Conservation (phyloP, 1,284 basidiomycete species). For the Rhodotorula sp. region DNA sequence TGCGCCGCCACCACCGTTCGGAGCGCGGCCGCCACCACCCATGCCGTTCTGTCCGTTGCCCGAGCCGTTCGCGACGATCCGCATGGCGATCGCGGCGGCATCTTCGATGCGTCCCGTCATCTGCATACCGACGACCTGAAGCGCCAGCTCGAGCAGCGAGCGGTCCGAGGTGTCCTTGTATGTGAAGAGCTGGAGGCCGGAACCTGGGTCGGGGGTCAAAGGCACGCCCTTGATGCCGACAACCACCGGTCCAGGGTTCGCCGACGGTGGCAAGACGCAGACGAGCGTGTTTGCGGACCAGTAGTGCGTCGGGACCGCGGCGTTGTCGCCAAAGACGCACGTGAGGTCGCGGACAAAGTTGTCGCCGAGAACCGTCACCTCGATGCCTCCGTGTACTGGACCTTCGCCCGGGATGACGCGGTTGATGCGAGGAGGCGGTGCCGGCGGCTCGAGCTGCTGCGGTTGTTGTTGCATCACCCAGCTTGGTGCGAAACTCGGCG, state of each 20-base stretch:
- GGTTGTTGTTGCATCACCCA: conserved; percentile 30
- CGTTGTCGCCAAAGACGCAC: conserved; percentile 81
- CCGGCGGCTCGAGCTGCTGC: conserved; percentile 23
- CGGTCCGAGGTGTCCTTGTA: conserved; percentile 88
- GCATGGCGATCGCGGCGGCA: conserved; percentile 77
- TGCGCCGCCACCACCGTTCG: not conserved
- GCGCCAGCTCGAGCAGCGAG: conserved; percentile 88
- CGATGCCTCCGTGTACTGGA: conserved; percentile 87
- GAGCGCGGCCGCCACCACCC: not conserved
- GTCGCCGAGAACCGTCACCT: conserved; percentile 88
- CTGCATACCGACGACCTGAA: conserved; percentile 91
- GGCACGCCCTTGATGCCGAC: conserved; percentile 77
- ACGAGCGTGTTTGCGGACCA: conserved; percentile 94
- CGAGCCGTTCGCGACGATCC: conserved; percentile 47
- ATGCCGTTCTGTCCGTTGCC: not conserved
- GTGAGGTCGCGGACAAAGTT: conserved; percentile 66
- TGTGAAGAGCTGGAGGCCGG: conserved; percentile 64
- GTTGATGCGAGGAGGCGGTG: conserved; percentile 49
- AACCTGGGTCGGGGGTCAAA: conserved; percentile 44
- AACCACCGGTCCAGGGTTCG: conserved; percentile 78
- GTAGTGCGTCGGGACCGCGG: conserved; percentile 77
- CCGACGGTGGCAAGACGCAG: conserved; percentile 82
- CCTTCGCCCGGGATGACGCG: conserved; percentile 83
- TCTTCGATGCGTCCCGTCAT: conserved; percentile 95
- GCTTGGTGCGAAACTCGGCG: conserved; percentile 16